These are phyloP conservation scores for Trichoderma sp. DNA, from an alignment of 2,329 filamentous ascomycete genomes.

Conservation along the genomic window DNA sequence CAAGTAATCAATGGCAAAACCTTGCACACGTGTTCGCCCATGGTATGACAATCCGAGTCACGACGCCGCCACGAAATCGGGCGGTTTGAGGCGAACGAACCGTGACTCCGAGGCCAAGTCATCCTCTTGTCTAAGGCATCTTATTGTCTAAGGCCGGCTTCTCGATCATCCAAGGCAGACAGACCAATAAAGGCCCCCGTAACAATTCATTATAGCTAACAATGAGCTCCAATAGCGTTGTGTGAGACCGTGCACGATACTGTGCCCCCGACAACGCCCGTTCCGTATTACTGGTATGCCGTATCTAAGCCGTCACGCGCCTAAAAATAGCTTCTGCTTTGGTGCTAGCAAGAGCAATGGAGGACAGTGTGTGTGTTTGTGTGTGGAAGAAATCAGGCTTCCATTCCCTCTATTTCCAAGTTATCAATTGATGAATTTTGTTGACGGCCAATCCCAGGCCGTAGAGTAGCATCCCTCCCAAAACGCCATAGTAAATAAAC, in stretches of 20 bases:
- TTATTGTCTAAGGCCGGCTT: too few species aligned
- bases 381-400: not conserved
- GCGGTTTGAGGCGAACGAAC: not conserved
- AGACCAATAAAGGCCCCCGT: not conserved
- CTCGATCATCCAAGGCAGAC: not conserved
- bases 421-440: not conserved
- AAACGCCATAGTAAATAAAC: not conserved
- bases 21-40: not conserved
- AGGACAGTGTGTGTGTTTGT: not conserved
- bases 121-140: not conserved
- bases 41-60: constrained; percentile 4
- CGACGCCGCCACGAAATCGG: not conserved
- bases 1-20: not conserved
- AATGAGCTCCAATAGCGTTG: not conserved
- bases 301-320: not conserved
- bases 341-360: not conserved
- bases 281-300: constrained; percentile 8
- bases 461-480: not conserved
- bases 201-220: constrained; percentile 2
- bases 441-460: not conserved
- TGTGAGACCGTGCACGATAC: not conserved
- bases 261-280: constrained; percentile 8
- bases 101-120: not conserved
- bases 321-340: constrained; percentile 12
- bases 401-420: not conserved